Conservation (phyloP, 2,329 filamentous ascomycete species). For the Cordyceps cicadae region DNA sequence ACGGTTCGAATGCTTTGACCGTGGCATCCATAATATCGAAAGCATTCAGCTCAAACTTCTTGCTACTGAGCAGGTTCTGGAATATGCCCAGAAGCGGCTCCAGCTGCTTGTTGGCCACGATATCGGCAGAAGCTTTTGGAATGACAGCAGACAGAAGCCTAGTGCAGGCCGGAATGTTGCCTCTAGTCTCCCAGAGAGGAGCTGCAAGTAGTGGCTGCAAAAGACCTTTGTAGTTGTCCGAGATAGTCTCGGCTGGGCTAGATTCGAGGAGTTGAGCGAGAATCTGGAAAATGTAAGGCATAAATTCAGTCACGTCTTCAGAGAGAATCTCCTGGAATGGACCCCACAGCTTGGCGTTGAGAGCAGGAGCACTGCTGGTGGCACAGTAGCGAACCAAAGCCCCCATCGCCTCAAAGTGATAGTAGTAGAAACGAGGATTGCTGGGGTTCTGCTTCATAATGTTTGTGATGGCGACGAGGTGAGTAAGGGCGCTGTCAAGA, state of each 20-base stretch:
- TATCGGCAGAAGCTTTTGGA: slow-evolving; percentile 62
- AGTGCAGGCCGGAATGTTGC: slow-evolving; percentile 86
- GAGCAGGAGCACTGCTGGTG: slow-evolving; percentile 55
- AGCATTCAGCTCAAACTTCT: slow-evolving; percentile 75
- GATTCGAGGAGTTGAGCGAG: slow-evolving; percentile 85
- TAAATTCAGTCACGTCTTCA: slow-evolving; percentile 85
- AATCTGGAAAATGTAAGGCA: slow-evolving; percentile 93
- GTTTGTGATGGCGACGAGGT: slow-evolving; percentile 81
- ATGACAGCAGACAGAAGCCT: slow-evolving; percentile 79
- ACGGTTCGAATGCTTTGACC: slow-evolving; percentile 63
- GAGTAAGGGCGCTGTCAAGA: slow-evolving; percentile 68
- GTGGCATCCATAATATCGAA: slow-evolving; percentile 87
- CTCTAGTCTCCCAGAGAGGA: slow-evolving; percentile 81
- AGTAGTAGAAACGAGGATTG: slow-evolving; percentile 98
- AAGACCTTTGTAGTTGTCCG: slow-evolving; percentile 71
- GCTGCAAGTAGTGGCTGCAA: slow-evolving; percentile 71
- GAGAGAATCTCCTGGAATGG: slow-evolving; percentile 75
- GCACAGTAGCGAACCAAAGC: slow-evolving; percentile 70
- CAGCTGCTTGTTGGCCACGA: slow-evolving; percentile 71
- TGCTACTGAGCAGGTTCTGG: slow-evolving; percentile 75
- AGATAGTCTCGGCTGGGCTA: slow-evolving; percentile 69
- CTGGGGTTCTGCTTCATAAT: slow-evolving; percentile 92
- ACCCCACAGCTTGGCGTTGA: slow-evolving; percentile 74
- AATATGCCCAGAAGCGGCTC: slow-evolving; percentile 91
- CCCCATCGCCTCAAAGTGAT: slow-evolving; percentile 90